Conservation (phyloP, 2,329 filamentous ascomycete species). For the Pseudogymnoascus sp. region DNA sequence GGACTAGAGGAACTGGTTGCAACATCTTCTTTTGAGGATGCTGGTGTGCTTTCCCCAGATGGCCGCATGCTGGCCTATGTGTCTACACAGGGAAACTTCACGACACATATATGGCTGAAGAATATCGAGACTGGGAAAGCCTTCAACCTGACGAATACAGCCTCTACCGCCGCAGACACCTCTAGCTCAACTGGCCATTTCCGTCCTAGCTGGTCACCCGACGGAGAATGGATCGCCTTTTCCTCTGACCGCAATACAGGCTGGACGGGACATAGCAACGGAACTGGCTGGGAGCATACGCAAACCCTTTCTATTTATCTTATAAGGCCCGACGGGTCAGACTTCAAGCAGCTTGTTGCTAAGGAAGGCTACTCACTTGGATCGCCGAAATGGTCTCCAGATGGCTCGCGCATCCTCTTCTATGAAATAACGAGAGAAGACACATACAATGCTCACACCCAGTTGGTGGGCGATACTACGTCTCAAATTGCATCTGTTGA, state of each 20-base stretch:
- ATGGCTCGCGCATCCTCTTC: constrained; percentile 30
- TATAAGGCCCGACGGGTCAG: constrained; percentile 31
- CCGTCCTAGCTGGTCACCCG: constrained; percentile 33
- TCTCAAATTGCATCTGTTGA: constrained; percentile 32
- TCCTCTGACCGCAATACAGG: constrained; percentile 34
- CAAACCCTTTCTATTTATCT: constrained; percentile 33
- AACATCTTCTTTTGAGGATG: constrained; percentile 32
- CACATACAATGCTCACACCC: constrained; percentile 31
- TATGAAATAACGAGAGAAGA: constrained; percentile 32
- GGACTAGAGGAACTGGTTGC: constrained; percentile 28
- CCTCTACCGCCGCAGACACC: constrained; percentile 17
- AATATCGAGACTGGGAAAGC: constrained; percentile 28
- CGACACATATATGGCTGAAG: constrained; percentile 33
- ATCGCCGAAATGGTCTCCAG: constrained; percentile 31
- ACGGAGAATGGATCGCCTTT: constrained; percentile 34
- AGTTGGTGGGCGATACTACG: constrained; percentile 20
- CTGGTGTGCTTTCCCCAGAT: constrained; percentile 31
- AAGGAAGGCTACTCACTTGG: constrained; percentile 31
- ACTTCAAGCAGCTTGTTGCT: constrained; percentile 28
- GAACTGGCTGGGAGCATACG: constrained; percentile 33
- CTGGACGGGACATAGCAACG: constrained; percentile 34
- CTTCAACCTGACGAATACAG: constrained; percentile 31
- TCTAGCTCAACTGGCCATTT: constrained; percentile 30
- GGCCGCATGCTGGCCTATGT: constrained; percentile 32
- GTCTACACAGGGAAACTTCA: constrained; percentile 30